Base-by-base conservation (phyloP, 1,284 basidiomycete species). In the Trichosporon sp. region DNA sequence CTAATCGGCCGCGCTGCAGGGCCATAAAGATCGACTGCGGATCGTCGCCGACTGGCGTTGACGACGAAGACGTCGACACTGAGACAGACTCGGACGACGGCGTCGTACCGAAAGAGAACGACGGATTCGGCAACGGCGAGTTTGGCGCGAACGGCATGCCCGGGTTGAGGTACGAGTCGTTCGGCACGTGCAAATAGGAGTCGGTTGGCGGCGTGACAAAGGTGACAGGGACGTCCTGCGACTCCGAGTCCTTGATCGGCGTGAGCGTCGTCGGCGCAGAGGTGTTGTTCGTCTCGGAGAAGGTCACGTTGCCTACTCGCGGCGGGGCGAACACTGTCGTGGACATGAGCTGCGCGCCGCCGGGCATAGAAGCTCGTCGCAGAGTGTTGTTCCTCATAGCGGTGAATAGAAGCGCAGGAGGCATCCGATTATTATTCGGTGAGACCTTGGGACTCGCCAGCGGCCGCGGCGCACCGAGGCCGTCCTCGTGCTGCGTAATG, bases 311-410 rank as follows among this genome's bases (percentile, higher is more conserved):
- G 9, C 34, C 34, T 2, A 60, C 59, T 7, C 77, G 64, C 4
- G 77, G 77, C n/a, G 77, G 77, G 0, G 75, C 77, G 60, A 79
- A 78, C 1, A 76, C 73, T 10, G 69, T 73, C 19, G 74, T 73
- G 0, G 76, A 75, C 32, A 77, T 70, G 23, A 77, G 68, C 66
- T 76, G 75, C 3, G 73, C 69, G 0, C 64, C 68, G 37, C 73
- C 72, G 1, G 76, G 76, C 70, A 79, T 73, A 44, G 72, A 74
- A 2, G 76, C 68, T 34, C 77, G 60, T 29, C 76, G 67, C 13
- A 70, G 65, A 4, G 59, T 60, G 65, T 78, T 78, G 64, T 78
- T 78, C n/a, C 74, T 65, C 63, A 78, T 73, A 0, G 77, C 77
- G 0, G 76, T 70, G 46, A 77, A 68, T 37, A 77, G 69, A 4